Conservation (phyloP, 179 eudicot genomes). For the Amaranthus tricolor region DNA sequence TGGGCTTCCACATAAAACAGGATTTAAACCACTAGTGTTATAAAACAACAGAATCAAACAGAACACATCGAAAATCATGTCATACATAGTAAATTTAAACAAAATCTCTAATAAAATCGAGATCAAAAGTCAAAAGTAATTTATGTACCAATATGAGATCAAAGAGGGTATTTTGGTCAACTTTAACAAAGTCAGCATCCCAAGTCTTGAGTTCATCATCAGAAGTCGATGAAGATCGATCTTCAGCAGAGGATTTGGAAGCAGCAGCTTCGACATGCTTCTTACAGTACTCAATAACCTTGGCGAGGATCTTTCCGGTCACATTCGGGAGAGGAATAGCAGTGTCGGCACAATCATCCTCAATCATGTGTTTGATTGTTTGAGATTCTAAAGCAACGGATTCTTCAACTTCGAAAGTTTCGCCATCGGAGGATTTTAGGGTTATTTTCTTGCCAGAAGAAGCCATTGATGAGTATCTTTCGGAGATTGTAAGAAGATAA, state of each 20-base stretch:
- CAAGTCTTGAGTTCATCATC: slow-evolving; percentile 41
- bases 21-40: neutral
- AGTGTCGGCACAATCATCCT: slow-evolving; percentile 47
- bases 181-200: slow-evolving; percentile 49
- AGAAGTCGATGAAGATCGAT: slow-evolving; percentile 10
- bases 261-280: slow-evolving; percentile 40
- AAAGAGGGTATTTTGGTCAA: slow-evolving; percentile 49
- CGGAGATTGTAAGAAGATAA: too few relatives aligned
- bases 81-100: neutral
- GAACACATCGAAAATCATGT: neutral
- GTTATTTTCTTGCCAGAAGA: slow-evolving; percentile 16
- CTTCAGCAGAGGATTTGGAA: slow-evolving; percentile 27
- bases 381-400: slow-evolving; percentile 46
- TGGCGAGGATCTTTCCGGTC: slow-evolving; percentile 41
- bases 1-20: too few relatives aligned
- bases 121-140: neutral
- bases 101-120: neutral
- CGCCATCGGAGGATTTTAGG: slow-evolving; percentile 45
- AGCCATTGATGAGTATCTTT: slow-evolving; percentile 9
- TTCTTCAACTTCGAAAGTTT: slow-evolving; percentile 42
- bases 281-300: slow-evolving; percentile 65
- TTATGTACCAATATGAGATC: slow-evolving; percentile 50
- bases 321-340: slow-evolving; percentile 52
- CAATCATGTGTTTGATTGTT: slow-evolving; percentile 61
- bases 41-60: neutral